Percentiles rank a stretch among this genome's conserved stretches.
Evolutionary conservation across 2,329 filamentous ascomycete species (phyloP).

Genomic region (Ceratocystis destructans): DNA sequence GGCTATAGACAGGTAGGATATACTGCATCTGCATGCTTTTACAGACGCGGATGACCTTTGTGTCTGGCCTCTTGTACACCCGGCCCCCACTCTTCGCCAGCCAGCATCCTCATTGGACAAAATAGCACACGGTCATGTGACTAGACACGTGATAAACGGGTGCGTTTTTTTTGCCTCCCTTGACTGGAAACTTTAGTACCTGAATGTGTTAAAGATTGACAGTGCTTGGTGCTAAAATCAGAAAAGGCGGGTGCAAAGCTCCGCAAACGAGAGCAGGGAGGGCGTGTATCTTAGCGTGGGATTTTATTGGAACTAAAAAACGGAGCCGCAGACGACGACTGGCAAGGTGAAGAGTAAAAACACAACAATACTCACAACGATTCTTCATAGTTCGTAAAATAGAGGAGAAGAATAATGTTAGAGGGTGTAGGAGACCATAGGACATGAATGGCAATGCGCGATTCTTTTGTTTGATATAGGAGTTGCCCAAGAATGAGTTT

Average conservation of each 20-base stretch:
- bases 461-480: too few species aligned
- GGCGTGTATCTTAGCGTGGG: neutral
- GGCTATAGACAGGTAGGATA: neutral
- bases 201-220: neutral
- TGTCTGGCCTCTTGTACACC: neutral
- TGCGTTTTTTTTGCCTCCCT: too few species aligned
- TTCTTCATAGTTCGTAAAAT: neutral
- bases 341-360: neutral
- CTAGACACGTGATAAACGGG: neutral
- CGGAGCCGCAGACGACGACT: neutral
- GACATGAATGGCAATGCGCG: neutral
- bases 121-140: neutral
- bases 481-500: too few species aligned
- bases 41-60: neutral
- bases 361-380: too few species aligned
- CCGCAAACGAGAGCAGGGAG: neutral
- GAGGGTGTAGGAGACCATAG: neutral
- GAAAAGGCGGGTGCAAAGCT: constrained; percentile 11
- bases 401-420: neutral
- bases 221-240: neutral
- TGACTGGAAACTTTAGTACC: too few species aligned
- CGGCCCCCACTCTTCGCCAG: neutral
- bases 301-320: constrained; percentile 6
- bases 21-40: neutral
- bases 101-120: neutral